A percentile compares a stretch with the other conserved stretches of the same genome.
phyloP scores from a whole-genome alignment of 805 yeast species.

The Tetrapisispora namnaoensis region DNA sequence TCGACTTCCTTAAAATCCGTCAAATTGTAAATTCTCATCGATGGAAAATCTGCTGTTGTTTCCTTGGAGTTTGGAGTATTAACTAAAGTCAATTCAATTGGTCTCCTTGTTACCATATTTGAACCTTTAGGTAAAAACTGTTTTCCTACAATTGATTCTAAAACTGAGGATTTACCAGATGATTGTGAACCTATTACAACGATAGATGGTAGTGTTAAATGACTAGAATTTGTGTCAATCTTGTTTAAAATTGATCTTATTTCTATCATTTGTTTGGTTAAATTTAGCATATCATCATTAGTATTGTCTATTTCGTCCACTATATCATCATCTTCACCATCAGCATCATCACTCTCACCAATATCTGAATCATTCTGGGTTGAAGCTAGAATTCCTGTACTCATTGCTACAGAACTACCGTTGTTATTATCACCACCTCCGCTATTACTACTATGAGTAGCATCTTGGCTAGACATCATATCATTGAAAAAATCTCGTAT shows the following conservation, averaged over 20 bases:
- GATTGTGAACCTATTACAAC: constrained; percentile 97
- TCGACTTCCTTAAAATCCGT: constrained; percentile 88
- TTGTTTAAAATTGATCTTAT: constrained; percentile 69
- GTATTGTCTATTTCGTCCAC: constrained; percentile 48
- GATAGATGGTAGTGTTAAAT: constrained; percentile 81
- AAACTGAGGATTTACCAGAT: constrained; percentile 92
- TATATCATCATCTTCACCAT: constrained; percentile 39
- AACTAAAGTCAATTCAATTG: constrained; percentile 86
- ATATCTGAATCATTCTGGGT: constrained; percentile 34
- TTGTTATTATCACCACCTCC: constrained; percentile 44
- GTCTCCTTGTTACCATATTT: constrained; percentile 97
- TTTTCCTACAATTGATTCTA: constrained; percentile 95
- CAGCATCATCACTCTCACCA: constrained; percentile 19
- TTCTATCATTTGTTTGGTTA: constrained; percentile 96
- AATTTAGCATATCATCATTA: constrained; percentile 71
- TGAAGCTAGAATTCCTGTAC: constrained; percentile 19
- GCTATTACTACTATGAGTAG: constrained; percentile 42
- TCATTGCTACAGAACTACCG: constrained; percentile 17
- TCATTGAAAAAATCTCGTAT: constrained; percentile 52
- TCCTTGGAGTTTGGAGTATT: constrained; percentile 76
- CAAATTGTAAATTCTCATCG: constrained; percentile 67
- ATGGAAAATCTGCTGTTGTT: constrained; percentile 90
- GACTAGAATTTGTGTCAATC: constrained; percentile 58
- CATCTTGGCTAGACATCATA: constrained; percentile 20
- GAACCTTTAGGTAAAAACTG: constrained; percentile 95